phyloP scores from a whole-genome alignment of 2,329 filamentous ascomycete genomes.

The Stagonosporopsis chrysanthemi region DNA sequence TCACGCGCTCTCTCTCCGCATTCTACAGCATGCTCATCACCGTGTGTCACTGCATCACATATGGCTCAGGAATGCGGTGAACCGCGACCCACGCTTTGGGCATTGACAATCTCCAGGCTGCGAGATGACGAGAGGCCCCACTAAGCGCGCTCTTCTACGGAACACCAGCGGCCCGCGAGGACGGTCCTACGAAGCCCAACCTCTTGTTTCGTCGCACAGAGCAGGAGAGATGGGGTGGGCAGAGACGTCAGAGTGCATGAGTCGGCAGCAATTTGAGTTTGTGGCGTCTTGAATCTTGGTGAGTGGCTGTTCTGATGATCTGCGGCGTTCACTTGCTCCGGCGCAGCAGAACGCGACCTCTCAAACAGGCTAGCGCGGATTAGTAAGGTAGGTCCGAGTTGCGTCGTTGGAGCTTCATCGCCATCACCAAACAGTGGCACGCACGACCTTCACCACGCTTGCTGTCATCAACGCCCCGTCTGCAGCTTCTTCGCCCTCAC shows the following conservation, averaged over 20 bases:
- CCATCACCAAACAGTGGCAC: conserved; percentile 8
- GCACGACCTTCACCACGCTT: not conserved
- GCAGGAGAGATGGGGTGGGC: too few relatives aligned
- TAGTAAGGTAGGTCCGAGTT: not conserved
- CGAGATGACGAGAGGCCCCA: conserved; percentile 4
- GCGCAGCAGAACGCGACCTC: not conserved
- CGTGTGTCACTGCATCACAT: conserved; percentile 6
- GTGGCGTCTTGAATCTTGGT: not conserved
- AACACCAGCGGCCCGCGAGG: not conserved
- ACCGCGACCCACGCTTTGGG: not conserved
- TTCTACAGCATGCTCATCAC: not conserved
- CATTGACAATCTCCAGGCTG: not conserved
- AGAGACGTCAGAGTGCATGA: too few relatives aligned
- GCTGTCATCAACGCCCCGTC: not conserved
- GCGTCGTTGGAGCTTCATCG: conserved; percentile 13
- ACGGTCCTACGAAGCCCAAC: not conserved
- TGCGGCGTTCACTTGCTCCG: not conserved
- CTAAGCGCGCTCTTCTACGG: not conserved
- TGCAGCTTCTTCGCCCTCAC: not conserved
- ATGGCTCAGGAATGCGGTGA: conserved; percentile 12
- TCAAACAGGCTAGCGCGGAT: not conserved
- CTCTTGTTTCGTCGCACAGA: too few relatives aligned
- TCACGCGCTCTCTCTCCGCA: conserved; percentile 10
- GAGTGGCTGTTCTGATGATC: not conserved
- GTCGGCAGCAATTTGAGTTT: too few relatives aligned